Evolutionary conservation across 805 yeast genomes (phyloP).

Genomic region (Sugiyamaella valdiviana): DNA sequence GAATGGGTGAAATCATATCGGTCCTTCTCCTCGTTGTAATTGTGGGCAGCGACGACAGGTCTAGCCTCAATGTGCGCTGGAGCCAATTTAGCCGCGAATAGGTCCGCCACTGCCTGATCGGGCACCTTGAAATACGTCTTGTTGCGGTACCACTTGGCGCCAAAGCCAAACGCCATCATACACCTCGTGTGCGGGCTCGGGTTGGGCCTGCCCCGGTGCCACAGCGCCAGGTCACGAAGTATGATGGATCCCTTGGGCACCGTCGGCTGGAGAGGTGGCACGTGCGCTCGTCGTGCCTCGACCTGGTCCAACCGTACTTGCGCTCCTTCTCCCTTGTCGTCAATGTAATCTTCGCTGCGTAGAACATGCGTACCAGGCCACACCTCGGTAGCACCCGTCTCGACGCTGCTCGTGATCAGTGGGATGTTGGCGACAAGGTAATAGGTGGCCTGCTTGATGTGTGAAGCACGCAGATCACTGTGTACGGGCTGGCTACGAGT

Average conservation of each 20-base stretch:
- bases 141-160: constrained; percentile 16
- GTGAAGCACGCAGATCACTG: constrained; percentile 9
- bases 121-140: constrained; percentile 10
- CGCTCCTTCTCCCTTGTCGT: constrained; percentile 1
- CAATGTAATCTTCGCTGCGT: constrained; percentile 5
- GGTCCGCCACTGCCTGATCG: neutral
- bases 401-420: constrained; percentile 12
- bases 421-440: constrained; percentile 16
- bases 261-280: constrained; percentile 18
- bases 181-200: constrained; percentile 14
- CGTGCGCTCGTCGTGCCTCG: constrained; percentile 9
- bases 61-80: neutral
- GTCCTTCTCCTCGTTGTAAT: constrained; percentile 6
- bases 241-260: constrained; percentile 17
- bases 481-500: constrained; percentile 18
- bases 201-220: constrained; percentile 22
- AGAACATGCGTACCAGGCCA: constrained; percentile 21
- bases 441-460: constrained; percentile 6
- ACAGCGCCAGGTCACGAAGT: constrained; percentile 16
- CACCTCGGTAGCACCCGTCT: constrained; percentile 18
- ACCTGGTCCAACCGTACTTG: constrained; percentile 9
- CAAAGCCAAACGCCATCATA: constrained; percentile 17
- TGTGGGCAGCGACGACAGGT: neutral
- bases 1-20: constrained; percentile 5
- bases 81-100: constrained; percentile 3